Base-by-base conservation (phyloP, 208 protist species). In the Acanthamoeba triangularis region DNA sequence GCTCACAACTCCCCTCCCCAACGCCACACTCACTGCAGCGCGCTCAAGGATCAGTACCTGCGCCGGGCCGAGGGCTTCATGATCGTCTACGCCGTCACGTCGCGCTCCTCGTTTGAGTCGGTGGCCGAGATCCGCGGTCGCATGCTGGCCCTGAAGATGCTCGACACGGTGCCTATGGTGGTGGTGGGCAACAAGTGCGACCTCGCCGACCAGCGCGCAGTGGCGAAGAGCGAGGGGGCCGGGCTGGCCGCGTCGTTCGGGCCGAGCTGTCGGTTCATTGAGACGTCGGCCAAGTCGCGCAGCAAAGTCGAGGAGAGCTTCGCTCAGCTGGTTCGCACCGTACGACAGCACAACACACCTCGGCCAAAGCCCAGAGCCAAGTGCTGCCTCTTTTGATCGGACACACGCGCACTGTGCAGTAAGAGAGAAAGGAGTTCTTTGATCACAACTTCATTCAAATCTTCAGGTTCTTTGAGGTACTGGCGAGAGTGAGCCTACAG, bases 61-160 rank as follows among this genome's bases (percentile, higher is more conserved):
- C 87, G 87, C 14, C 92, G 74, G 35, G 95, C 95, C 47, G 93
- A 96, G 47, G 96, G 96, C 76, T 98, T 98, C 91, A 35, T 98
- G n/a, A 56, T 90, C 33, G 97, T 98, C 8, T 98, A 98, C 69
- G 44, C 94, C 28, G 97, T 98, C 28, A 98, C 97, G n/a, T 95
- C 95, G 52, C 41, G 96, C 56, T 76, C 69, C 30, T 97, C 96
- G 6, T 98, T 98, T 87, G 97, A 98, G 37, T 41, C 37, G 78
- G 97, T 98, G 95, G 52, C 11, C 52, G 90, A 98, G 25, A 33
- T 35, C 10, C 52, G 84, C 54, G 97, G 98, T 33, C 90, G 94
- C 47, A 96, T 98, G 54, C 96, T 98, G 78, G 98, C 98, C 35
- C 90, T 98, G 25, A 85, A 96, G 80, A 97, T 98, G 3, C 98